These are phyloP conservation scores for Obba rivulosa DNA, from an alignment of 768 basidiomycete genomes.

Conservation along the genomic window DNA sequence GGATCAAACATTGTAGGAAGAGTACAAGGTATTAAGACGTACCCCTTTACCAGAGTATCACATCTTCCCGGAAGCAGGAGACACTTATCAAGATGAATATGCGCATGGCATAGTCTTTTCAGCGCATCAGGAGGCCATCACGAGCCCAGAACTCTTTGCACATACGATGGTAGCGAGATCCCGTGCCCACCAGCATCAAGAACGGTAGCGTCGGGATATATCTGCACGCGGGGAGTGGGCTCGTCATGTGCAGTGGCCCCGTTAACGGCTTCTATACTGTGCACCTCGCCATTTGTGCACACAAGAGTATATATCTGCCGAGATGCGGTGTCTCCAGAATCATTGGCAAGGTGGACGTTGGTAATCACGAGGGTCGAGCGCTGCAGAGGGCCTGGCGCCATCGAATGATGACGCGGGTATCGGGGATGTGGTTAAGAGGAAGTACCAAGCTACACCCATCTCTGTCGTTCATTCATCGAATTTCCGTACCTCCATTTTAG, in stretches of 20 bases:
- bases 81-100: conserved; percentile 67
- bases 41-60: conserved; percentile 48
- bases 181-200: conserved; percentile 17
- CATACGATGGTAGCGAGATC: conserved; percentile 20
- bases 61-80: conserved; percentile 52
- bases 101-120: conserved; percentile 50
- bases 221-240: neutral
- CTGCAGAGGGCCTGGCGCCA: too few relatives aligned
- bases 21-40: conserved; percentile 10
- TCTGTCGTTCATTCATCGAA: too few relatives aligned
- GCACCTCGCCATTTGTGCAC: neutral
- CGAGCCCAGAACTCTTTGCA: neutral
- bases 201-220: neutral
- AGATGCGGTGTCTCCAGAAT: too few relatives aligned
- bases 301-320: too few relatives aligned
- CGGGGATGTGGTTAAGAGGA: too few relatives aligned
- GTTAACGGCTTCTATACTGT: neutral
- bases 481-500: too few relatives aligned
- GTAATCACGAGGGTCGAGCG: too few relatives aligned
- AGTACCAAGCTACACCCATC: too few relatives aligned
- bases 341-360: too few relatives aligned
- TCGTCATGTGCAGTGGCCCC: too few relatives aligned
- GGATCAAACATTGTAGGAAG: neutral
- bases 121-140: neutral
- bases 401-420: too few relatives aligned